Conservation (phyloP, 2,329 filamentous ascomycete genomes). For the Ilyonectria sp. region DNA sequence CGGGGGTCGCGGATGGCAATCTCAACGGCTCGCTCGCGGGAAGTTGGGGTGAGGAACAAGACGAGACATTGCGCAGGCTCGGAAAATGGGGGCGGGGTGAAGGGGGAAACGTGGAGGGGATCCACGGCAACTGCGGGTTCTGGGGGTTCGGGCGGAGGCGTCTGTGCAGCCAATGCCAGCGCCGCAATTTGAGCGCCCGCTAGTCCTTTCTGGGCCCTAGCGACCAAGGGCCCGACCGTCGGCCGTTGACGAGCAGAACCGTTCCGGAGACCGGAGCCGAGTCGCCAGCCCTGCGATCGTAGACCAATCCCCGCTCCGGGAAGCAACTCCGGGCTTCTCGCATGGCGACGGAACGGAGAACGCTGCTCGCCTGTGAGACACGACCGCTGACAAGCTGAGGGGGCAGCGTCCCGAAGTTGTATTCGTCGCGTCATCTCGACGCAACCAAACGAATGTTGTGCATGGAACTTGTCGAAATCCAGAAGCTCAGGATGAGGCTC, state of each 20-base stretch:
- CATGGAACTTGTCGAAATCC: background rate
- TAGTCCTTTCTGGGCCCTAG: slow-evolving; percentile 3
- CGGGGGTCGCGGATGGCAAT: slow-evolving; percentile 3
- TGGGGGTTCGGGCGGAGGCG: slow-evolving; percentile 25
- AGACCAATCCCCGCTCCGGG: slow-evolving; percentile 1
- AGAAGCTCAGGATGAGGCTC: slow-evolving; percentile 12
- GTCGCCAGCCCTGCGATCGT: slow-evolving; percentile 9
- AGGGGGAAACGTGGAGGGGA: slow-evolving; percentile 31
- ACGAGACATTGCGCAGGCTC: slow-evolving; percentile 18
- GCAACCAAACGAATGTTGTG: slow-evolving; percentile 5
- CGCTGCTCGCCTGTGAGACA: slow-evolving; percentile 5
- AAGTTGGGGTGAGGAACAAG: slow-evolving; percentile 18
- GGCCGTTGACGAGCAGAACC: background rate
- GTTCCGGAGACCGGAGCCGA: slow-evolving; percentile 27
- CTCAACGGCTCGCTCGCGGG: slow-evolving; percentile 9
- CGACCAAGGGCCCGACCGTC: background rate
- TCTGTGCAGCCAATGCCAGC: slow-evolving; percentile 31
- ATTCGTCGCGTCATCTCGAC: slow-evolving; percentile 9
- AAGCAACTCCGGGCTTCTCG: slow-evolving; percentile 3
- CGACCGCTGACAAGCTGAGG: background rate
- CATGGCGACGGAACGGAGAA: slow-evolving; percentile 5
- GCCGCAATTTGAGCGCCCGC: slow-evolving; percentile 24
- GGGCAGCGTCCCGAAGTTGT: too few relatives aligned
- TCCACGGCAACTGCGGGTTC: slow-evolving; percentile 18
- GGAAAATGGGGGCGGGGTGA: slow-evolving; percentile 39